Base-by-base conservation (phyloP, 106 monocot species). In the Platanthera guangdongensis region DNA sequence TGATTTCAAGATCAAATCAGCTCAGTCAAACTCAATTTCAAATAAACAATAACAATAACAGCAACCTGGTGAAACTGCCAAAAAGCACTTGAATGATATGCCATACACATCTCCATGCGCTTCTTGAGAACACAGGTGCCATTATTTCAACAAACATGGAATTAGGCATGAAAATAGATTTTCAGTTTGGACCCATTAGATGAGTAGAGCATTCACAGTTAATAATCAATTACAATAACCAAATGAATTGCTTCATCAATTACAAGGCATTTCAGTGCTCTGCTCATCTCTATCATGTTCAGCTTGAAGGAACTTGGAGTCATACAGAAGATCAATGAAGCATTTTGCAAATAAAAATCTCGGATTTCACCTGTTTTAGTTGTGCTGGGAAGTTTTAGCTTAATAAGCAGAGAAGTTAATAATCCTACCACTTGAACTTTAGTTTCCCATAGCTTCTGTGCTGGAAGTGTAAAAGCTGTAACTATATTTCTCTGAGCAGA, bases 101-200 rank as follows among this genome's bases (percentile, higher is more conserved):
- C 92, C 92, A 92, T n/a, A 87, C 92, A 81, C 92, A 92, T 28
- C 85, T 81, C 92, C 92, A 92, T 75, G 92, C 87, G 73, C 85
- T 78, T 68, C 81, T 76, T 15, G 92, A 89, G 78, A 92, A 92
- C 6, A 92, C 89, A 13, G 92, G 39, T 1, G 92, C 92, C 92
- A 89, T 89, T 51, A 89, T 90, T 74, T 92, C 89, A 64, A 92
- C 87, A 72, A 89, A 92, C 6, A 89, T 92, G 51, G 64, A 67
- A 76, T 47, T 46, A 51, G 52, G 12, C 7, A 59, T 45, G 15
- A 45, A 32, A 32, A 32, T 32, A 32, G 32, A 32, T 32, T 32
- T 32, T 32, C 32, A 2, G 32, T 0, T 32, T 32, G 32, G 32
- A 2, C 32, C 32, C 32, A 32, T 32, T 32, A 32, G 32, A 32